Percentiles rank a stretch among this genome's conserved stretches.
Conservation (phyloP, 805 yeast species). For the Wickerhamomyces queroliae region DNA sequence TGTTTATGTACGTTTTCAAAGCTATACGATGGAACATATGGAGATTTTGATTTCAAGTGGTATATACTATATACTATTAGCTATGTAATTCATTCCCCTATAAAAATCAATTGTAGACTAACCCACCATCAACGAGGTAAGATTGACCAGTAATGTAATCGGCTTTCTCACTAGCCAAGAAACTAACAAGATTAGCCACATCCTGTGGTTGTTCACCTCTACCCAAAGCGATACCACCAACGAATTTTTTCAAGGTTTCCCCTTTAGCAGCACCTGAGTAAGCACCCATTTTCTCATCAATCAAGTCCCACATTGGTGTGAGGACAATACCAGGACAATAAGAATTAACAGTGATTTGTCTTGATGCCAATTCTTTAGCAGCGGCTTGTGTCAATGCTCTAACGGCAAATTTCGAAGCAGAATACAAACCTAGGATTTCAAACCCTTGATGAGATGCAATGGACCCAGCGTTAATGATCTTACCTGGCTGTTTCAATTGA, state of each 20-base stretch:
- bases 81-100: too few relatives aligned
- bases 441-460: constrained; percentile 29
- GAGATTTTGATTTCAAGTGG: background rate
- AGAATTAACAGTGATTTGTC: constrained; percentile 32
- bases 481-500: constrained; percentile 26
- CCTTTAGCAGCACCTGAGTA: constrained; percentile 23
- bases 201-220: constrained; percentile 31
- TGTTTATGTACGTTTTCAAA: too few relatives aligned
- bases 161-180: constrained; percentile 30
- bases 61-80: background rate
- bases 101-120: constrained; percentile 12
- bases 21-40: background rate
- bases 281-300: constrained; percentile 22
- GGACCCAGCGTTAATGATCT: constrained; percentile 33
- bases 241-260: constrained; percentile 19
- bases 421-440: constrained; percentile 26
- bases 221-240: constrained; percentile 27
- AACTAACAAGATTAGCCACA: constrained; percentile 28
- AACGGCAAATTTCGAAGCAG: constrained; percentile 32
- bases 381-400: constrained; percentile 30
- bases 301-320: constrained; percentile 32
- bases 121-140: constrained; percentile 32
- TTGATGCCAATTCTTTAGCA: constrained; percentile 31
- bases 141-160: constrained; percentile 31
- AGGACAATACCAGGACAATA: constrained; percentile 36